Base-by-base conservation (phyloP, 139 green algal genomes). In the Chlamydomonas sp. region DNA sequence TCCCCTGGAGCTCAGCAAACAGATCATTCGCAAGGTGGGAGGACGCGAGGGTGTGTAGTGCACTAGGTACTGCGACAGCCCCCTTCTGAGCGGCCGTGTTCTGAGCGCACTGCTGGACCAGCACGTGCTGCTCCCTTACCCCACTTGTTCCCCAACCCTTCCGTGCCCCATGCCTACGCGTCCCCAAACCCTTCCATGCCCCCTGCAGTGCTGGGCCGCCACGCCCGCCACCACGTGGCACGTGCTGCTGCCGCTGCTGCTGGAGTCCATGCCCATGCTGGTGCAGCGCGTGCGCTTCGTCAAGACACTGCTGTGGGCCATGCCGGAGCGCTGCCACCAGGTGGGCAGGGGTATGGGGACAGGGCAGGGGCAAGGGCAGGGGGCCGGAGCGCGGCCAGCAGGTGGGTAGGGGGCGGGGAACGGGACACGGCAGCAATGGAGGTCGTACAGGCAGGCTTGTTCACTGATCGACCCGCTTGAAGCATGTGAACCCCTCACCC, bases 251-350 rank as follows among this genome's bases (percentile, higher is more conserved):
- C 91, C 92, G 10, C 85, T 86, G 62, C 77, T 94, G 67, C 73
- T 95, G 62, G 88, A 90, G 73, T 68, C 83, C 63, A 86, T 94
- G 86, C 92, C 92, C 72, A 93, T 90, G 82, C 68, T 90, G 67
- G n/a, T 71, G 20, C 87, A 93, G 89, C 86, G 91, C 31, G 82
- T 92, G 59, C 89, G 87, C 69, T 95, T 92, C 84, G 79, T 95
- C 72, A 90, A 92, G 63, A 91, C 90, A 1, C 89, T 93, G 76
- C 75, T 95, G 64, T 95, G 92, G 90, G 90, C 85, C 78, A 93
- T 95, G 90, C 91, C 92, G 20, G 90, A 90, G 80, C 84, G 89
- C 85, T 86, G 49, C 74, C 79, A 90, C 64, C 80, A 80, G 63
- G 17, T 75, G 12, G 31, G 31, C 31, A 49, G 31, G 31, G 31